Evolutionary conservation across 2,329 filamentous ascomycete species (phyloP).

Genomic region (Chalaropsis ovoidea): DNA sequence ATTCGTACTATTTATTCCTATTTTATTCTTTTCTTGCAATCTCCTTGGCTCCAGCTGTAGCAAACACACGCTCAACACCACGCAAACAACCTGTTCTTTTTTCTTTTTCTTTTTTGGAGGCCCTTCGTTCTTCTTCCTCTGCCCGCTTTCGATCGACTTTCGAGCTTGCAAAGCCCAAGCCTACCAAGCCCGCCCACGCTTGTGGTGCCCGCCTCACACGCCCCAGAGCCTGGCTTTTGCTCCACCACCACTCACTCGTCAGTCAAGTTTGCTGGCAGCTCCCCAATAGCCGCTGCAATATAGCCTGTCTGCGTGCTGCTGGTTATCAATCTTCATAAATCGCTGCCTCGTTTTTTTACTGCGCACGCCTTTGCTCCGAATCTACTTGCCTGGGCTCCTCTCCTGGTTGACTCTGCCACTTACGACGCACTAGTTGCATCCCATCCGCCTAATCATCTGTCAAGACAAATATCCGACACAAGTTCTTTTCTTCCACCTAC

Average conservation of each 20-base stretch:
- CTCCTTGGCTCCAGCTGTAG: not conserved
- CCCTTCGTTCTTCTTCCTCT: too few species aligned
- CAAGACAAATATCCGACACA: constrained; percentile 4
- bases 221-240: constrained; percentile 5
- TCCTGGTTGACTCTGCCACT: not conserved
- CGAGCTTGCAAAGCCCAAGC: not conserved
- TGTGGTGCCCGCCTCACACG: constrained; percentile 1
- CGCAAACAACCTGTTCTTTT: not conserved
- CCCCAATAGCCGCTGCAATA: not conserved
- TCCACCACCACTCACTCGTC: not conserved
- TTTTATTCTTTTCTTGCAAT: not conserved
- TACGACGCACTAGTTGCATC: constrained; percentile 12
- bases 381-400: not conserved
- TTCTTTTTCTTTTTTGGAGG: not conserved
- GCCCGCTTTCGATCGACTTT: too few species aligned
- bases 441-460: constrained; percentile 9
- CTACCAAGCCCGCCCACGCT: too few species aligned
- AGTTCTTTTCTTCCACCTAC: not conserved
- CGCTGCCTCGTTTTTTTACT: not conserved
- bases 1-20: not conserved
- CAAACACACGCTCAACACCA: not conserved
- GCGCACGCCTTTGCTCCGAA: not conserved
- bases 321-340: constrained; percentile 7
- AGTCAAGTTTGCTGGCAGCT: not conserved
- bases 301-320: not conserved